These are phyloP conservation scores for Nakaseomyces nivariensis DNA, from an alignment of 1,139 yeast species.

Conservation along the genomic window DNA sequence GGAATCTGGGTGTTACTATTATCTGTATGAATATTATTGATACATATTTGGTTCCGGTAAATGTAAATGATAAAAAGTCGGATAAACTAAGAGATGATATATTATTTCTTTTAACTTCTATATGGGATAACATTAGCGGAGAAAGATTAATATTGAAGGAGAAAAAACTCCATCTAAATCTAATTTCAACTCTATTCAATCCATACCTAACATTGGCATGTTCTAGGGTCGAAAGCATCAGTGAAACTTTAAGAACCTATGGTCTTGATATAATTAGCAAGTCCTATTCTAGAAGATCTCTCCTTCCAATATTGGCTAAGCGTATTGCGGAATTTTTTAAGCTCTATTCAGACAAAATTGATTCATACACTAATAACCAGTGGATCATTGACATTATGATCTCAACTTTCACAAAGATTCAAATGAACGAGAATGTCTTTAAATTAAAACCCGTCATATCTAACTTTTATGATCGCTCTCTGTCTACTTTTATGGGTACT, in stretches of 20 bases:
- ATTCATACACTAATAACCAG: neutral
- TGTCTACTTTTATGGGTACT: constrained; percentile 13
- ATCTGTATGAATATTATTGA: constrained; percentile 23
- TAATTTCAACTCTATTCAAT: constrained; percentile 42
- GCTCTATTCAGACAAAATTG: constrained; percentile 24
- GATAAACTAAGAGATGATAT: constrained; percentile 15
- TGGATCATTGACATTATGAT: constrained; percentile 54
- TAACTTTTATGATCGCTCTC: constrained; percentile 35
- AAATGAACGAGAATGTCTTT: constrained; percentile 49
- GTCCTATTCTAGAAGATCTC: constrained; percentile 56
- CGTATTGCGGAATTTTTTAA: constrained; percentile 22
- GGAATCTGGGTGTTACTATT: constrained; percentile 19
- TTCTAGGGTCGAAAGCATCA: constrained; percentile 17
- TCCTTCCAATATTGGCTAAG: constrained; percentile 51
- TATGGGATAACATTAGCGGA: constrained; percentile 53
- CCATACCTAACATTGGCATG: constrained; percentile 28
- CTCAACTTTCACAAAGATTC: constrained; percentile 39
- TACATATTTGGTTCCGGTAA: constrained; percentile 7
- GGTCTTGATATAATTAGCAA: constrained; percentile 39
- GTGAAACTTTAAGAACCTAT: constrained; percentile 31
- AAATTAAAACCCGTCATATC: constrained; percentile 52
- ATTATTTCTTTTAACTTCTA: constrained; percentile 31
- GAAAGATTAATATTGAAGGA: constrained; percentile 61
- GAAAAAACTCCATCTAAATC: constrained; percentile 46
- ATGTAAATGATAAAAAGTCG: constrained; percentile 3